Base-by-base conservation (phyloP, 2,329 filamentous ascomycete genomes). In the Domatiomyces catenatus region DNA sequence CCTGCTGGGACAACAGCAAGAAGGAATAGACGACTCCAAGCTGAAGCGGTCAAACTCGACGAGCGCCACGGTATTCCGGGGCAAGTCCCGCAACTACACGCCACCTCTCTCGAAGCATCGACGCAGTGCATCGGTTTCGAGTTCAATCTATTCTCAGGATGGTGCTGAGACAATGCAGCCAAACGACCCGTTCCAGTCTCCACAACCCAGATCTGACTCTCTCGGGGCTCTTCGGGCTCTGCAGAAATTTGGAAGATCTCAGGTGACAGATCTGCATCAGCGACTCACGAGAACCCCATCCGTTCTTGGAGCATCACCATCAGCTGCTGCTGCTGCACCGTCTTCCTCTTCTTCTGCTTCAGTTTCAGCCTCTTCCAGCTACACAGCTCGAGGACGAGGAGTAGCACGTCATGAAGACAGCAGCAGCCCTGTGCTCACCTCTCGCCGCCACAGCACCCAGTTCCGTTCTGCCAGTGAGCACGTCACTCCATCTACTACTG, bases 401-500 rank as follows among this genome's bases (percentile, higher is more conserved):
- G 42, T 3, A 43, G 42, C 8, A 26, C 19, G 18, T n/a, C 43
- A 20, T 20, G 43, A 45, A 5, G 43, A 10, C 19, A 45, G 43
- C n/a, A 10, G 10, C 19, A 45, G 43, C n/a, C 22, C 22, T 26
- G 5, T 20, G 5, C 22, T 19, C 3, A 20, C 15, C 5, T 19
- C 43, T 45, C 43, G 18, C 43, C 43, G 43, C 43, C 18, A 45
- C n/a, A 45, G 17, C n/a, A n/a, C n/a, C 15, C 43, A 20, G 43
- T 8, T 47, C 1, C 45, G 4, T 10, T 24, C 19, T 32, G 17
- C 8, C 15, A 18, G 7, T n/a, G 19, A 18, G 8, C 20, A 26
- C 26, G 22, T 4, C 17, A 47, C 45, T 2, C 45, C 45, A 47
- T 18, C 52, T 18, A 22, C 47, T 6, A 48, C 48, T 19, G 52